Conservation (phyloP, 129 eudicot genomes). For the Logfia minima region DNA sequence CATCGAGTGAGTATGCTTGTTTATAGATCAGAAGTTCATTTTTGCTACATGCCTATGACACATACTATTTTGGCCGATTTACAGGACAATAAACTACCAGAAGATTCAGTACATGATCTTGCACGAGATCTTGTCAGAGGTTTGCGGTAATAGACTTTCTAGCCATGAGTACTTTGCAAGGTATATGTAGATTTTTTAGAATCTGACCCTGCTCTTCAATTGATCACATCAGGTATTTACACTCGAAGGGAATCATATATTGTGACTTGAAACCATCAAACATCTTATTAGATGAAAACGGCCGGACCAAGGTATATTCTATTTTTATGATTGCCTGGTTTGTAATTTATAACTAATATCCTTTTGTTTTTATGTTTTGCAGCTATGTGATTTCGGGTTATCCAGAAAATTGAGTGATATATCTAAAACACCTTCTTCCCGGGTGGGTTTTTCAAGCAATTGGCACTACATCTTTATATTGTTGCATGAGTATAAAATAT, state of each 20-base stretch:
- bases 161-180: conserved; percentile 11
- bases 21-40: background rate
- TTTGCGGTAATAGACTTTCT: conserved; percentile 62
- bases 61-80: conserved; percentile 19
- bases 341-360: conserved; percentile 11
- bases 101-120: conserved; percentile 91
- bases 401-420: conserved; percentile 87
- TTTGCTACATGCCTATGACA: conserved; percentile 10
- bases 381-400: conserved; percentile 96
- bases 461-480: background rate
- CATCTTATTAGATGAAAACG: conserved; percentile 89
- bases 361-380: conserved; percentile 26
- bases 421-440: conserved; percentile 73
- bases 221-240: conserved; percentile 60
- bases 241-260: conserved; percentile 88
- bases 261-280: conserved; percentile 97
- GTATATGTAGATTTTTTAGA: conserved; percentile 11
- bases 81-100: conserved; percentile 91
- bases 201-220: conserved; percentile 27
- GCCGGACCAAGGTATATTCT: conserved; percentile 76
- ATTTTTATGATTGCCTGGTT: background rate
- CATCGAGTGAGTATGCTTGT: background rate
- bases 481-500: background rate
- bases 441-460: conserved; percentile 44
- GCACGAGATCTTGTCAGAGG: conserved; percentile 82